A percentile compares a stretch with the other conserved stretches of the same genome.
Evolutionary conservation across 345 rosid species (phyloP).

Genomic region (Euphorbia lathyris): DNA sequence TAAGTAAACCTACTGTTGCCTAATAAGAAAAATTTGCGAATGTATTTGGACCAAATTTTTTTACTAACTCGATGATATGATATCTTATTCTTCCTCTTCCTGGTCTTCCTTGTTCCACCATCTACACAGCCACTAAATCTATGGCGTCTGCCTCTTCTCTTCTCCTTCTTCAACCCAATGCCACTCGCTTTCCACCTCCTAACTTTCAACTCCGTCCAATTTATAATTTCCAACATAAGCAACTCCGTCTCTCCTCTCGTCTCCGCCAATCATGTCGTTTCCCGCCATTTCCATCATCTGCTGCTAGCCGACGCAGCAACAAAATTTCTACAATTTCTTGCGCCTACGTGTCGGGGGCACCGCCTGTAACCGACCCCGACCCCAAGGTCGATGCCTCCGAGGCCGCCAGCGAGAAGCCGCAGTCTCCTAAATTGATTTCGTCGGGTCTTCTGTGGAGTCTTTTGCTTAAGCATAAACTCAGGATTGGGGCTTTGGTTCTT

Average conservation of each 20-base stretch:
- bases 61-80: no score
- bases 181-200: conserved; percentile 27
- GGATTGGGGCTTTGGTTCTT: conserved; percentile 43
- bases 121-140: background rate
- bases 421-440: conserved; percentile 44
- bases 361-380: conserved; percentile 52
- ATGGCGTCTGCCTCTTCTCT: conserved; percentile 41
- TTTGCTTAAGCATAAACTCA: conserved; percentile 54
- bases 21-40: no score
- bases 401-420: conserved; percentile 28
- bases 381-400: conserved; percentile 37
- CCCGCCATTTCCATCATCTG: conserved; percentile 30
- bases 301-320: conserved; percentile 16
- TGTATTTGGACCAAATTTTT: background rate
- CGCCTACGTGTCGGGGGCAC: conserved; percentile 78
- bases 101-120: background rate
- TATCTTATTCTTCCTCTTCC: background rate
- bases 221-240: conserved; percentile 8
- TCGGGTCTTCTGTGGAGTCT: conserved; percentile 68
- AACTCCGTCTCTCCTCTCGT: conserved; percentile 4
- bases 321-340: conserved; percentile 26
- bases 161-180: conserved; percentile 34
- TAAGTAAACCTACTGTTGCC: no score
- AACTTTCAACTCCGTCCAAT: conserved; percentile 17
- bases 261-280: conserved; percentile 29